Conservation (phyloP, 768 basidiomycete species). For the Leccinellum rugosiceps region DNA sequence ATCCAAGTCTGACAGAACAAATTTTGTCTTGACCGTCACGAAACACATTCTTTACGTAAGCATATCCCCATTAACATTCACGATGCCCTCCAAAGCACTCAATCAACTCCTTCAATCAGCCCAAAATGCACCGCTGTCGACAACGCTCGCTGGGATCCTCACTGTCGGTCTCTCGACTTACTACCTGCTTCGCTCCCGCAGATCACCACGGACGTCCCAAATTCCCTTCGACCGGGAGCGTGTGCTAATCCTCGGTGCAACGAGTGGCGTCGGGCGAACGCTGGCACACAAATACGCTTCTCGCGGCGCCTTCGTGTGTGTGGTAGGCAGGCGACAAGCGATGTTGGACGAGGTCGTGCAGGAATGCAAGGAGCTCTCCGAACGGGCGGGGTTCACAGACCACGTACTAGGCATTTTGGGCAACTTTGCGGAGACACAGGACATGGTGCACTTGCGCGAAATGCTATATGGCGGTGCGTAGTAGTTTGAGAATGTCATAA, state of each 20-base stretch:
- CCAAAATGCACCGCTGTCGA: constrained; percentile 5
- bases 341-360: constrained; percentile 55
- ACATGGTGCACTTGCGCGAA: constrained; percentile 60
- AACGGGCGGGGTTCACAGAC: constrained; percentile 16
- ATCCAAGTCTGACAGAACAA: too few relatives aligned
- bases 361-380: constrained; percentile 48
- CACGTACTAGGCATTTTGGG: constrained; percentile 50
- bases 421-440: constrained; percentile 64
- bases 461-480: constrained; percentile 49
- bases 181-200: constrained; percentile 15
- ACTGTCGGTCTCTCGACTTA: constrained; percentile 14
- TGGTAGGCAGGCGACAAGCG: constrained; percentile 63
- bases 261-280: constrained; percentile 75
- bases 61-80: background rate
- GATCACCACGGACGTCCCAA: constrained; percentile 31
- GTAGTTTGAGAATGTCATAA: background rate
- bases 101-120: background rate
- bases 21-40: too few relatives aligned
- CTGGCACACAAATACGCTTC: constrained; percentile 69
- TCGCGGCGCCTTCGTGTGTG: constrained; percentile 71
- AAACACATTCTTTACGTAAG: constrained; percentile 13
- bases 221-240: constrained; percentile 55
- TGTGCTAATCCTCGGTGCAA: constrained; percentile 79
- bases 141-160: constrained; percentile 9
- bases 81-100: constrained; percentile 1